phyloP scores from a whole-genome alignment of 768 basidiomycete species.

The Serpula lacrymans region DNA sequence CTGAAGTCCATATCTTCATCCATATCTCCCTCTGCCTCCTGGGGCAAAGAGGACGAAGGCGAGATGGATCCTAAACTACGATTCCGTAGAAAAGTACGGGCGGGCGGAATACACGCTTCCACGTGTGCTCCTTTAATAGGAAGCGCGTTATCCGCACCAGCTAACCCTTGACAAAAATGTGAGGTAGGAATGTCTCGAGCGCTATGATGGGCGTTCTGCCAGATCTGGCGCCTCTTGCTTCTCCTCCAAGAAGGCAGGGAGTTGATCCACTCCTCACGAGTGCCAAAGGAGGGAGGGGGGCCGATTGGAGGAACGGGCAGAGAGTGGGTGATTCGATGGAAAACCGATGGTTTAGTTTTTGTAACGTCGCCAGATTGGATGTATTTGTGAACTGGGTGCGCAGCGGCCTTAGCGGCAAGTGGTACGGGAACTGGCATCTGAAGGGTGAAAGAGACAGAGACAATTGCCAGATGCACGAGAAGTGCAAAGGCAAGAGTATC shows the following conservation, averaged over 20 bases:
- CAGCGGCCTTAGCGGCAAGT: slow-evolving; percentile 50
- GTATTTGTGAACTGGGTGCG: slow-evolving; percentile 67
- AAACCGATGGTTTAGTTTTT: slow-evolving; percentile 38
- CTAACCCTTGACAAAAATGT: slow-evolving; percentile 76
- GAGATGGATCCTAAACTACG: slow-evolving; percentile 9
- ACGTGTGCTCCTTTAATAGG: slow-evolving; percentile 85
- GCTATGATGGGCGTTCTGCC: slow-evolving; percentile 67
- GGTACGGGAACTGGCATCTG: slow-evolving; percentile 91
- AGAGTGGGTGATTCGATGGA: slow-evolving; percentile 53
- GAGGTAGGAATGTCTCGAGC: slow-evolving; percentile 6
- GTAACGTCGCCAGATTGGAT: slow-evolving; percentile 38
- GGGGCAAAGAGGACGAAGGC: background rate
- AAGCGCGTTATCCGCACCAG: slow-evolving; percentile 69
- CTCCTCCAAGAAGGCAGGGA: slow-evolving; percentile 71
- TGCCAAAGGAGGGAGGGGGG: slow-evolving; percentile 61
- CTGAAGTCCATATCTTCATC: slow-evolving; percentile 46
- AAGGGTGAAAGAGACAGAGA: slow-evolving; percentile 40
- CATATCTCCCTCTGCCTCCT: slow-evolving; percentile 27
- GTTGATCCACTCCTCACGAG: slow-evolving; percentile 70
- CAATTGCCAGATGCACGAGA: slow-evolving; percentile 41
- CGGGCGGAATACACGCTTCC: slow-evolving; percentile 85
- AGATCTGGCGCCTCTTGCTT: slow-evolving; percentile 62
- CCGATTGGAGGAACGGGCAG: slow-evolving; percentile 58
- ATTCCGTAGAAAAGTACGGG: slow-evolving; percentile 23
- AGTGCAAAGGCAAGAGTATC: slow-evolving; percentile 38